phyloP scores from a whole-genome alignment of 1,284 basidiomycete genomes.

The Boletus mariae region DNA sequence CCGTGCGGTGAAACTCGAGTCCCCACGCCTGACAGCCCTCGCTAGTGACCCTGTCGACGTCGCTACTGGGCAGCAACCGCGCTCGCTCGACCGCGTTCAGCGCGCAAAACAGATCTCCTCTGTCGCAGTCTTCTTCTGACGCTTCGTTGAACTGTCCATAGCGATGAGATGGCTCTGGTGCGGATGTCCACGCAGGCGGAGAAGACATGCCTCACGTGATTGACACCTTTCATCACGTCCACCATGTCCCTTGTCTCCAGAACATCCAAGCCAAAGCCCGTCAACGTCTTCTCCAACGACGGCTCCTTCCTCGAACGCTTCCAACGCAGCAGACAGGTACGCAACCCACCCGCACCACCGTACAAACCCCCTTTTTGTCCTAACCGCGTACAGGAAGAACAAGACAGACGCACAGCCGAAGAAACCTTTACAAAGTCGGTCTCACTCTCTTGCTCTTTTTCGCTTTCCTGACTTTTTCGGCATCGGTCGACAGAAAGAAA shows the following conservation, averaged over 20 bases:
- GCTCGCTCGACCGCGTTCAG: conserved; percentile 39
- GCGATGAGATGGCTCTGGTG: neutral
- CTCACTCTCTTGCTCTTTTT: neutral
- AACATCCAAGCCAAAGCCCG: conserved; percentile 40
- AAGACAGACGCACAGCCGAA: conserved; percentile 52
- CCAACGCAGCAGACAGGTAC: conserved; percentile 49
- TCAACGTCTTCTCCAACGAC: conserved; percentile 57
- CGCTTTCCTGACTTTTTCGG: neutral
- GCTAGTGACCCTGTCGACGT: conserved; percentile 45
- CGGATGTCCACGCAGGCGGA: neutral
- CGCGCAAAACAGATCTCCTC: conserved; percentile 37
- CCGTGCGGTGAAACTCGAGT: conserved; percentile 31
- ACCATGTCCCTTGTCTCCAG: conserved; percentile 20
- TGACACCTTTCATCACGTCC: neutral
- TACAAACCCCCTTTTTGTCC: neutral
- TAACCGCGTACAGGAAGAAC: conserved; percentile 45
- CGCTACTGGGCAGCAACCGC: conserved; percentile 44
- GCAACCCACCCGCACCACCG: conserved; percentile 4
- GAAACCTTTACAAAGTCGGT: conserved; percentile 47
- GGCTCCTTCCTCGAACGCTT: conserved; percentile 59
- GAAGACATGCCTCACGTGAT: neutral
- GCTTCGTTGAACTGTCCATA: too few species aligned
- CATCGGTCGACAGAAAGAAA: conserved; percentile 43
- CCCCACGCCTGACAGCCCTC: conserved; percentile 50
- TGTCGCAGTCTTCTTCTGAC: conserved; percentile 35